A percentile compares a stretch with the other conserved stretches of the same genome.
Conservation (phyloP, 1,284 basidiomycete species). For the Ceratobasidium sp. region DNA sequence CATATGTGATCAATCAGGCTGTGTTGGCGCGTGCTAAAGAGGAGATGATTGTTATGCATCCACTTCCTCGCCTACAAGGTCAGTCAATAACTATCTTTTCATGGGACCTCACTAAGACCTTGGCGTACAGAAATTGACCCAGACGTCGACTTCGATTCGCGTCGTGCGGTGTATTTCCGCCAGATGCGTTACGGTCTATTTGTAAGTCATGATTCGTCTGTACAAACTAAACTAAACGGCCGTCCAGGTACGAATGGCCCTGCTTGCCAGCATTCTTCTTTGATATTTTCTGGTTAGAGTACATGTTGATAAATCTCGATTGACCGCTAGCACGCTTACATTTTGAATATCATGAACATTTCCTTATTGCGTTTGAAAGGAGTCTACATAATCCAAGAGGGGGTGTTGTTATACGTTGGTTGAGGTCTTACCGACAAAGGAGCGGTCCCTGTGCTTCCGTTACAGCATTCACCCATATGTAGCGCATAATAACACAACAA, state of each 20-base stretch:
- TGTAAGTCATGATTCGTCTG: slow-evolving; percentile 66
- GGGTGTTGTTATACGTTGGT: too few relatives aligned
- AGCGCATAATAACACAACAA: too few relatives aligned
- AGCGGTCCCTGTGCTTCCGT: too few relatives aligned
- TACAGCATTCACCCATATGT: too few relatives aligned
- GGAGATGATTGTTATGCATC: slow-evolving; percentile 99
- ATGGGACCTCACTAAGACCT: slow-evolving; percentile 42
- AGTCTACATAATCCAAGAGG: too few relatives aligned
- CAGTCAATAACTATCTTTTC: slow-evolving; percentile 52
- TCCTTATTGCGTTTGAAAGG: too few relatives aligned
- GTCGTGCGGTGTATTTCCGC: slow-evolving; percentile 96
- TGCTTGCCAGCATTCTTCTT: slow-evolving; percentile 76
- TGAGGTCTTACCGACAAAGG: too few relatives aligned
- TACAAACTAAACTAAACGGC: background rate
- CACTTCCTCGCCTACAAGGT: slow-evolving; percentile 92
- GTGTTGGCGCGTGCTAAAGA: slow-evolving; percentile 92
- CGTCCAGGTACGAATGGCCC: slow-evolving; percentile 79
- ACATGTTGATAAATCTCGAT: too few relatives aligned
- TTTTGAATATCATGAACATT: too few relatives aligned
- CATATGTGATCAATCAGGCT: slow-evolving; percentile 94
- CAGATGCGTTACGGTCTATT: slow-evolving; percentile 99
- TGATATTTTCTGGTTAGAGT: slow-evolving; percentile 35
- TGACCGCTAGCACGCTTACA: too few relatives aligned
- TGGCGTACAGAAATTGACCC: slow-evolving; percentile 87
- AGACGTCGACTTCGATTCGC: slow-evolving; percentile 96